Evolutionary conservation across 1,284 basidiomycete species (phyloP).

Genomic region (Irpex sp.): DNA sequence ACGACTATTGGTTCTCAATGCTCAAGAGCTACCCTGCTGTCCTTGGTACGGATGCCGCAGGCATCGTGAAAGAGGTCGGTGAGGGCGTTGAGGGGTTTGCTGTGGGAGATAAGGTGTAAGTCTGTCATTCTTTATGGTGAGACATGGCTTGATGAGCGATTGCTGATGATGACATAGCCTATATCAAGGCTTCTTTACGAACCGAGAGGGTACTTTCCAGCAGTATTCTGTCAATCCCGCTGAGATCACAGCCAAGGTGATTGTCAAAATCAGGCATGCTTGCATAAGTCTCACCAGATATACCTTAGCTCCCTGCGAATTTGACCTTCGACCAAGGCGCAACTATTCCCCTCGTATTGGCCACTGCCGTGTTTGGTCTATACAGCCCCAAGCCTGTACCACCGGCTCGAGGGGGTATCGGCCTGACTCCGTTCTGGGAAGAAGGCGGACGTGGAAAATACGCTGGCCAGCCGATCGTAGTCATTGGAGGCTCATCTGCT

Average conservation of each 20-base stretch:
- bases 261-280: too few species aligned
- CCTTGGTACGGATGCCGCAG: conserved; percentile 51
- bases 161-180: too few species aligned
- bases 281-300: too few species aligned
- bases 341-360: conserved; percentile 34
- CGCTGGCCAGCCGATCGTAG: conserved; percentile 31
- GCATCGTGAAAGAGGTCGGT: conserved; percentile 48
- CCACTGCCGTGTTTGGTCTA: conserved; percentile 34
- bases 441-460: conserved; percentile 31
- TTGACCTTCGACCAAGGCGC: conserved; percentile 30
- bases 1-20: conserved; percentile 21
- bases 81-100: conserved; percentile 42
- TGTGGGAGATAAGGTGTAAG: conserved; percentile 53
- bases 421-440: conserved; percentile 26
- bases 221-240: conserved; percentile 40
- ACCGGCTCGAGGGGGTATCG: conserved; percentile 23
- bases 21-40: conserved; percentile 35
- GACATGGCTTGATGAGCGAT: too few species aligned
- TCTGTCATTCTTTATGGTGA: too few species aligned
- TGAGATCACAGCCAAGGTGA: conserved; percentile 38
- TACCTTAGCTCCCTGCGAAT: conserved; percentile 27
- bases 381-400: conserved; percentile 27
- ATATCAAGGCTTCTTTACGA: too few species aligned
- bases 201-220: conserved; percentile 43
- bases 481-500: conserved; percentile 39